Percentiles rank a stretch among this genome's conserved stretches.
Conservation (phyloP, 2,329 filamentous ascomycete genomes). For the Venturia effusa region DNA sequence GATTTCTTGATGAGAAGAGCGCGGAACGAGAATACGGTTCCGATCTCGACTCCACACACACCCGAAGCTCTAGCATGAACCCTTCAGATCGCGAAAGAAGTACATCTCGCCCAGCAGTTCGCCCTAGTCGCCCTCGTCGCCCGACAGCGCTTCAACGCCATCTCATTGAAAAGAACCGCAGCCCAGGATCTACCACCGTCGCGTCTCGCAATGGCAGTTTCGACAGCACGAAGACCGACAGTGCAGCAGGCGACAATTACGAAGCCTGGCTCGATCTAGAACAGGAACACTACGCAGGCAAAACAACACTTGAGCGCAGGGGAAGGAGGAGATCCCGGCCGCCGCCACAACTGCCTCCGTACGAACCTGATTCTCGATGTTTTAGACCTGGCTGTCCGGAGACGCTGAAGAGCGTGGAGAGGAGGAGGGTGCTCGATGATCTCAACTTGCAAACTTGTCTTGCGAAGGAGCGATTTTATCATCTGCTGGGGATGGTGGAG, state of each 20-base stretch:
- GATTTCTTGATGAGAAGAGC: conserved; percentile 4
- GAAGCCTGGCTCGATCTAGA: not conserved
- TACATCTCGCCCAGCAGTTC: conserved; percentile 2
- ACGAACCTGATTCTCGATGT: not conserved
- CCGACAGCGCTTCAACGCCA: conserved; percentile 10
- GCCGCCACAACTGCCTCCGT: not conserved
- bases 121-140: conserved; percentile 2
- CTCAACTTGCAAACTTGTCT: not conserved
- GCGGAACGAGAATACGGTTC: conserved; percentile 4
- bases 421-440: conserved; percentile 1
- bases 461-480: not conserved
- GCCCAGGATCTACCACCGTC: not conserved
- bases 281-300: not conserved
- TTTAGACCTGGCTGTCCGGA: not conserved
- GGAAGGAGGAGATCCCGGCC: not conserved
- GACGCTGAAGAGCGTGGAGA: not conserved
- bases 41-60: conserved; percentile 7
- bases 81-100: conserved; percentile 8
- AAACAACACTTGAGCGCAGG: not conserved
- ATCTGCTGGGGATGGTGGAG: not conserved
- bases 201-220: conserved; percentile 5
- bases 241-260: not conserved
- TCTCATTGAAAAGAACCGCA: conserved; percentile 1
- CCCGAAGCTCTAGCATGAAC: conserved; percentile 10
- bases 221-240: not conserved